phyloP scores from a whole-genome alignment of 2,329 filamentous ascomycete species.

The Bertia moriformis region DNA sequence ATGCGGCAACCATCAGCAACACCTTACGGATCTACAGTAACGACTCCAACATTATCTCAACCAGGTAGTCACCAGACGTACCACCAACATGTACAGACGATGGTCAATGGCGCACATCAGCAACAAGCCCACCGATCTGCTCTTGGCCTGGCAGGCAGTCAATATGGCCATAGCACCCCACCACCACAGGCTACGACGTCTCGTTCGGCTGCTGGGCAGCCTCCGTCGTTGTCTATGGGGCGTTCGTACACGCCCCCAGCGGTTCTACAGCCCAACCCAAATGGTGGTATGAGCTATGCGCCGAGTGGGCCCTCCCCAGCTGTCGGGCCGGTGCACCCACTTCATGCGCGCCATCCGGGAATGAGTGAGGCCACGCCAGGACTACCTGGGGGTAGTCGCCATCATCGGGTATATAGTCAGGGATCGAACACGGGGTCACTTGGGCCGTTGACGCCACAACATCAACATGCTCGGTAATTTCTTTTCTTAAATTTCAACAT shows the following conservation, averaged over 20 bases:
- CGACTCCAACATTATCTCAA: conserved; percentile 3
- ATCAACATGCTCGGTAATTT: background rate
- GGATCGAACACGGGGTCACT: conserved; percentile 13
- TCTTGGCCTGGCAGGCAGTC: conserved; percentile 10
- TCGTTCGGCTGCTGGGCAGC: conserved; percentile 5
- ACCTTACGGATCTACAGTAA: conserved; percentile 8
- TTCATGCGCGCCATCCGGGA: conserved; percentile 13
- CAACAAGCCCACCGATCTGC: conserved; percentile 17
- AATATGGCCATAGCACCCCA: conserved; percentile 17
- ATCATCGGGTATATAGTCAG: conserved; percentile 21
- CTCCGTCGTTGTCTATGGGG: conserved; percentile 13
- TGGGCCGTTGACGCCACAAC: conserved; percentile 9
- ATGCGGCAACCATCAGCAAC: conserved; percentile 12
- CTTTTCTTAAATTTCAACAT: background rate
- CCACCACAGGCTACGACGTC: conserved; percentile 9
- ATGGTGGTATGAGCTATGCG: conserved; percentile 13
- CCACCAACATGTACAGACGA: conserved; percentile 19
- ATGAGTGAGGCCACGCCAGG: too few relatives aligned
- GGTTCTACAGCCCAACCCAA: conserved; percentile 12
- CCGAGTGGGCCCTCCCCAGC: conserved; percentile 7
- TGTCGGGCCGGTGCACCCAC: conserved; percentile 10
- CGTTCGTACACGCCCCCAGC: conserved; percentile 22
- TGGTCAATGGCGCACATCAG: conserved; percentile 19
- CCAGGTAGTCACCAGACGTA: conserved; percentile 12
- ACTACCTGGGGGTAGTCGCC: too few relatives aligned